Base-by-base conservation (phyloP, 2,329 filamentous ascomycete genomes). In the Microsporum canis region DNA sequence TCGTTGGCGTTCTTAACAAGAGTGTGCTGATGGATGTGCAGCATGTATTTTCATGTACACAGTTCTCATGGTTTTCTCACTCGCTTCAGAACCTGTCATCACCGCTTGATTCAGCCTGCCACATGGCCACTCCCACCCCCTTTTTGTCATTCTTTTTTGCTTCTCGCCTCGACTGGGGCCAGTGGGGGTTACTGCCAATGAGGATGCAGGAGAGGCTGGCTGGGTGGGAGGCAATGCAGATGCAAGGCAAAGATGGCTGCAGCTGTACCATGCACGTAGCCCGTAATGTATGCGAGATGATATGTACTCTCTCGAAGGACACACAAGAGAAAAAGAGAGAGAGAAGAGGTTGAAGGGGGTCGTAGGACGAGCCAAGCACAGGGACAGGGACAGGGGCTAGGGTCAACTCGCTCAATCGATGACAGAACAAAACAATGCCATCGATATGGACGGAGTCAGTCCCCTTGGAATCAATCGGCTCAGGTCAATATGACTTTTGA, bases 171-270 rank as follows among this genome's bases (percentile, higher is more conserved):
- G 51, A 55, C 51, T 12, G 51, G 51, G 51, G 51, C 7, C 33
- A 36, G 51, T 55, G 51, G 51, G 51, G 51, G 51, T 55, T 8
- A 29, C 27, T 7, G 51, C 51, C 51, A 55, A 55, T 55, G 31
- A 31, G 51, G 12, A 10, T 14, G 31, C 49, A 53, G 49, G 17
- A 34, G 5, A 53, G 49, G 49, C 49, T 53, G 27, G 49, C 29
- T 53, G 31, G 49, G 49, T 27, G 49, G 49, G 49, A 53, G 49
- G 29, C 49, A 53, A 53, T 53, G 49, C 49, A 53, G 49, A 53
- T 53, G 49, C 49, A 29, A 53, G 49, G 49, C 49, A 53, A 43
- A 51, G 49, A 53, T 53, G 49, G 49, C 49, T 53, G 49, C 49
- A 53, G 49, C 23, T 51, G 10, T 43, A 43, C 39, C 27, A 53